These are phyloP conservation scores for Phycomyces nitens DNA, from an alignment of 192 early-diverging fungal genomes.

Conservation along the genomic window DNA sequence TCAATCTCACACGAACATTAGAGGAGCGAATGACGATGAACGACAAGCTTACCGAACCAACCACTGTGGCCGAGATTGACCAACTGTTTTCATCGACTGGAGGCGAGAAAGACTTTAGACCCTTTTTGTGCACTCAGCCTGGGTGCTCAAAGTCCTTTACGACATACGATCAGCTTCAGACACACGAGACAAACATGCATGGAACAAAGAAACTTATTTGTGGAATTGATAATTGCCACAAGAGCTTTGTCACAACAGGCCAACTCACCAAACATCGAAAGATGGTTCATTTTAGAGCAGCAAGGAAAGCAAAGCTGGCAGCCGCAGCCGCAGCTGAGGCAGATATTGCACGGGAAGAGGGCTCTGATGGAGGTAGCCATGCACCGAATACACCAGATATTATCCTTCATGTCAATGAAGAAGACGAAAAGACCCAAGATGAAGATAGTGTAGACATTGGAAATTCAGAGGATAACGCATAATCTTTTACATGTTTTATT, in stretches of 20 bases:
- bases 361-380: neutral
- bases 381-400: neutral
- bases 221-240: slow-evolving; percentile 34
- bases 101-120: slow-evolving; percentile 29
- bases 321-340: slow-evolving; percentile 23
- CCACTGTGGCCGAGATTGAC: slow-evolving; percentile 27
- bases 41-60: slow-evolving; percentile 24
- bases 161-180: slow-evolving; percentile 31
- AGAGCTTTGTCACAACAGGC: slow-evolving; percentile 37
- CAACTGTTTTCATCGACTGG: slow-evolving; percentile 27
- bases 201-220: slow-evolving; percentile 37
- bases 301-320: slow-evolving; percentile 25
- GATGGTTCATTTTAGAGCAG: slow-evolving; percentile 38
- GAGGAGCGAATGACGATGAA: slow-evolving; percentile 31
- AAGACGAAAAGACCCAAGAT: slow-evolving; percentile 5
- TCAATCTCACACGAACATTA: neutral
- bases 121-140: slow-evolving; percentile 36
- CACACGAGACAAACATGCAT: slow-evolving; percentile 40
- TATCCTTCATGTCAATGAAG: neutral
- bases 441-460: slow-evolving; percentile 18
- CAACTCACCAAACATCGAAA: slow-evolving; percentile 40
- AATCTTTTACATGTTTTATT: neutral
- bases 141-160: slow-evolving; percentile 36
- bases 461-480: slow-evolving; percentile 2
- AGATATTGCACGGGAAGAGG: neutral